Base-by-base conservation (phyloP, 257 asterid species). In the Paraleonurus japonicus region DNA sequence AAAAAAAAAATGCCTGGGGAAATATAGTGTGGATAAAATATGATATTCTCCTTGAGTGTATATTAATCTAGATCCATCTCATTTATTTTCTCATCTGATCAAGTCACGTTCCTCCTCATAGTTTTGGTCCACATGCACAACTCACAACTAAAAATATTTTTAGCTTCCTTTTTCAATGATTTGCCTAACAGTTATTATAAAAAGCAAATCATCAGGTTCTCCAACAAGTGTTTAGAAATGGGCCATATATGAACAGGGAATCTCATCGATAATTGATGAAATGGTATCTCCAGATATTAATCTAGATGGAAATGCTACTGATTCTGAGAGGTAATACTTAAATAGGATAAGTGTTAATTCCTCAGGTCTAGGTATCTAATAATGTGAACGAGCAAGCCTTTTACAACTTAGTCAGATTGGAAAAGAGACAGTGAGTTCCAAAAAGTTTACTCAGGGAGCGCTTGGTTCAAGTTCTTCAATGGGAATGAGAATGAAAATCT, bases 1-100 rank as follows among this genome's bases (percentile, higher is more conserved):
- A 6, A 5, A 0, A 5, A 19, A 4, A 51, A 51, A 1, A 19
- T 15, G 43, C 35, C 20, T 17, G 76, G 65, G 17, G 16, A 47
- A 32, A 24, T 45, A 13, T 41, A 43, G 7, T n/a, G 33, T 15
- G 24, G 3, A 35, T n/a, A 15, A 4, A 48, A 61, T 37, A 70
- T 11, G 17, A 62, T 7, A 33, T 26, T 41, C 69, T 70, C 35
- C 43, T 23, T 11, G 67, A 10, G 16, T 69, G 13, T 32, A 51
- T 55, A 37, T 35, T 10, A 39, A 39, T 16, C 57, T 12, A 69
- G 28, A 39, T 15, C 2, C 12, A 1, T 66, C 45, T 17, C 65
- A 57, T 20, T n/a, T 51, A 66, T 15, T 66, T 20, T 55, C 65
- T 66, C 62, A 13, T 47, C 70, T 41, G 24, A 41, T 47, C 54